Conservation (phyloP, 2,329 filamentous ascomycete genomes). For the Fusarium solani-melongenae region DNA sequence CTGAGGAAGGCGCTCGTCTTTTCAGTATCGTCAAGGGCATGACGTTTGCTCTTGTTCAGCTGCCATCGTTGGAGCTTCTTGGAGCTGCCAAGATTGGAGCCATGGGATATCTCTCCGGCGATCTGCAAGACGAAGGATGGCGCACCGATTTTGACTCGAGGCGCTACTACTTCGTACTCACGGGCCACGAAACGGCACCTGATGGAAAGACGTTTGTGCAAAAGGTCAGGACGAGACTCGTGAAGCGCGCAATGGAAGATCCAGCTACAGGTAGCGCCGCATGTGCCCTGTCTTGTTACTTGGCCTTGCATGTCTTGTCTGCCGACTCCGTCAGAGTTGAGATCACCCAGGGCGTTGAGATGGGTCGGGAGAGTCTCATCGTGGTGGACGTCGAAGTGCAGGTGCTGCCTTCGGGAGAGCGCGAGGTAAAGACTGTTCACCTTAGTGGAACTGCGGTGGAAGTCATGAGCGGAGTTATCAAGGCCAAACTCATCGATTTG, state of each 20-base stretch:
- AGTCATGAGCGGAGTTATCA: slow-evolving; percentile 1
- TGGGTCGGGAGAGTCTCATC: slow-evolving; percentile 67
- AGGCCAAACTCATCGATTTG: neutral
- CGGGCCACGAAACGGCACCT: slow-evolving; percentile 33
- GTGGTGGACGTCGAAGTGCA: slow-evolving; percentile 53
- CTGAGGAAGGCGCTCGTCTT: slow-evolving; percentile 55
- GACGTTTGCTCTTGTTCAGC: slow-evolving; percentile 73
- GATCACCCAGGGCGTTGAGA: slow-evolving; percentile 74
- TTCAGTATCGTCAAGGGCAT: slow-evolving; percentile 78
- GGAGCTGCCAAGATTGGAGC: slow-evolving; percentile 50
- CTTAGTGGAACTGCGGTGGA: slow-evolving; percentile 16
- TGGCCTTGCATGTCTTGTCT: slow-evolving; percentile 54
- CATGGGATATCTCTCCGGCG: slow-evolving; percentile 46
- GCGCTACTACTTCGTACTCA: slow-evolving; percentile 68
- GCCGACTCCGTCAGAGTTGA: slow-evolving; percentile 53
- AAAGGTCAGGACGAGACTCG: slow-evolving; percentile 68
- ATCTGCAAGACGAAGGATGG: slow-evolving; percentile 64
- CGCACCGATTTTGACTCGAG: slow-evolving; percentile 59
- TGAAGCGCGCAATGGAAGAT: slow-evolving; percentile 63
- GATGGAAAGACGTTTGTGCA: slow-evolving; percentile 38
- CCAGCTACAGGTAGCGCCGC: slow-evolving; percentile 72
- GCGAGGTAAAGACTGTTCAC: slow-evolving; percentile 10
- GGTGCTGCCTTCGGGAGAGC: neutral
- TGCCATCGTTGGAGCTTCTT: slow-evolving; percentile 70
- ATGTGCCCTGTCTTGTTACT: slow-evolving; percentile 64